Base-by-base conservation (phyloP, 495 filamentous ascomycete species). In the Penicillium dipodomyicola region DNA sequence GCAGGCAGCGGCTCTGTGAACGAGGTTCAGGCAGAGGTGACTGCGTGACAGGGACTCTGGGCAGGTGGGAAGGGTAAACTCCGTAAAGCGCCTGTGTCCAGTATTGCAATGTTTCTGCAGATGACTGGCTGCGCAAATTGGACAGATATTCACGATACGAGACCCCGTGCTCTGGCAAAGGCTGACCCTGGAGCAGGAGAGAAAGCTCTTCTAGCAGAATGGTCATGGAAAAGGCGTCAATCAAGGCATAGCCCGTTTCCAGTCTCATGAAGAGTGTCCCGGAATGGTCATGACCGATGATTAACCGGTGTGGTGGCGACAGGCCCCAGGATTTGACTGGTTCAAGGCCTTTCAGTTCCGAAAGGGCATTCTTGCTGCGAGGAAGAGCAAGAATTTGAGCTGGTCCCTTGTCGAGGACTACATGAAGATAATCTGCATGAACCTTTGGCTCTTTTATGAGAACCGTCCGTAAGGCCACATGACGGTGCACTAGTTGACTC, bases 261-360 rank as follows among this genome's bases (percentile, higher is more conserved):
- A 45, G 43, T 9, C 43, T 45, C 14, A 29, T 45, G 43, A 45
- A 45, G 23, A 27, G 6, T 0, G 23, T 2, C 2, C 43, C 43
- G 11, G 22, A 27, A 29, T 45, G 14, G 15, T 29, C 23, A 14
- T 45, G 22, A 1, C 43, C 12, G 23, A 45, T 27, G 2, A 45
- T 45, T 45, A 45, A 29, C 2, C 43, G 43, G 23, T 45, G 43
- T 45, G 43, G 43, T 45, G 43, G 43, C 8, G 43, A 45, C 43
- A 29, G 8, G 8, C 23, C 43, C 43, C 43, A 45, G 7, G 23
- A 45, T 29, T 15, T 23, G 14, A 29, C 22, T 15, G 43, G 23
- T n/a, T 45, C 12, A 14, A 45, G 22, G 14, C 8, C 1, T 45
- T 27, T 45, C 12, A 45, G 23, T 4, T 45, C 23, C 5, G 43